A percentile compares a stretch with the other conserved stretches of the same genome.
Conservation (phyloP, 768 basidiomycete genomes). For the Amanita jacksonii region DNA sequence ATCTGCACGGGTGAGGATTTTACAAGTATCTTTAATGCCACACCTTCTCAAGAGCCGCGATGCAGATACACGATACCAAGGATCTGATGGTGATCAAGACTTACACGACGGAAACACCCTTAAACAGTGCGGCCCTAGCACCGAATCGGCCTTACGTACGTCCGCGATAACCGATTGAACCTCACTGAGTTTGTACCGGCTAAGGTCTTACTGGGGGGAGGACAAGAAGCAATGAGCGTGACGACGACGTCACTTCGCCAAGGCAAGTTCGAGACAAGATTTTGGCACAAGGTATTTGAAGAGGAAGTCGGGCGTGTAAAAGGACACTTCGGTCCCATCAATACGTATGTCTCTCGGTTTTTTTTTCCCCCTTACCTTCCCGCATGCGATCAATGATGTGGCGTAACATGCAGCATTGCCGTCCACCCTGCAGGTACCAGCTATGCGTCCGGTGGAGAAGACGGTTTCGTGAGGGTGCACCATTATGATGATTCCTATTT, state of each 20-base stretch:
- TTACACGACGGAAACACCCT: slow-evolving; percentile 84
- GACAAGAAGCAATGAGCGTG: slow-evolving; percentile 96
- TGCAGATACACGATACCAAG: slow-evolving; percentile 79
- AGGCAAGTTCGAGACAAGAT: slow-evolving; percentile 96
- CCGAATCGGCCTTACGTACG: slow-evolving; percentile 78
- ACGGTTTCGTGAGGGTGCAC: slow-evolving; percentile 87
- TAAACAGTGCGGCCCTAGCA: slow-evolving; percentile 88
- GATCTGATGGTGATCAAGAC: slow-evolving; percentile 89
- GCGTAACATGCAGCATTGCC: slow-evolving; percentile 55
- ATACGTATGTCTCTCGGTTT: slow-evolving; percentile 60
- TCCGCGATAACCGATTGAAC: background rate
- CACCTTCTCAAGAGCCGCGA: too few relatives aligned
- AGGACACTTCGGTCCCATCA: slow-evolving; percentile 95
- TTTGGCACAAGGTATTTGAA: slow-evolving; percentile 96
- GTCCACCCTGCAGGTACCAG: slow-evolving; percentile 81
- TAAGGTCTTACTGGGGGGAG: slow-evolving; percentile 87
- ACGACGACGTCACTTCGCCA: slow-evolving; percentile 91
- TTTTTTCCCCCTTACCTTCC: too few relatives aligned
- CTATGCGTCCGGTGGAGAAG: slow-evolving; percentile 95
- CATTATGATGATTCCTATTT: slow-evolving; percentile 95
- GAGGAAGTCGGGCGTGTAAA: slow-evolving; percentile 97
- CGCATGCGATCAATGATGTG: too few relatives aligned
- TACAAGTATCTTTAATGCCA: too few relatives aligned
- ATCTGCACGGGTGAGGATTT: slow-evolving; percentile 72
- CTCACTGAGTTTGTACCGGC: background rate